Base-by-base conservation (phyloP, 495 filamentous ascomycete genomes). In the Podospora tetraspora region DNA sequence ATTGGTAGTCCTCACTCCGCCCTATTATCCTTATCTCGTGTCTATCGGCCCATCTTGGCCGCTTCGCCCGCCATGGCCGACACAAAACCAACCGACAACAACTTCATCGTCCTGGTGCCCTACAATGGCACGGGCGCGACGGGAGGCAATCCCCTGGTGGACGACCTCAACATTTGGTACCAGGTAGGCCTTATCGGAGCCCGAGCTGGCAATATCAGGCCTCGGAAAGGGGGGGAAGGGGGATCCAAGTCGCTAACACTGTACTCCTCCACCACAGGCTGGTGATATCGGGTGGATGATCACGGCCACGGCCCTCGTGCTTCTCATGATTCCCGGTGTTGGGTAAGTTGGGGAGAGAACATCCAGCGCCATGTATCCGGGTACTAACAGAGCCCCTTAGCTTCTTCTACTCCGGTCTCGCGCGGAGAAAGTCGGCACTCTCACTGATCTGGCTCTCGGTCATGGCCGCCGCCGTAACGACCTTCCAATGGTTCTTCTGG, bases 401-500 rank as follows among this genome's bases (percentile, higher is more conserved):
- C 58, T 97, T 98, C 87, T 97, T 98, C 85, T 98, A 98, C 82
- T 97, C 93, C 1, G 94, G 94, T 68, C 91, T 97, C 30, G 94
- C 94, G 22, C 89, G 94, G 68, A 85, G 94, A 76, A 98, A 97
- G 82, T 96, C 92, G 0, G 94, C 94, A 12, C 84, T 98, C 52
- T 96, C 92, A 7, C 82, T 97, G 69, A 92, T 98, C 79, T 97
- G 94, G 94, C 88, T 97, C 27, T 96, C 93, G 24, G 85, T 97
- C 75, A 97, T 97, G 92, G 89, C 92, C 22, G 87, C 90, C 23
- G 94, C 91, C 23, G 90, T 98, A 59, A 89, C 93, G 11, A 90
- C 88, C 23, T 96, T 98, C 80, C 93, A 97, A 79, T 98, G 94
- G 94, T 98, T 97, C 84, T 96, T 97, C 85, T 97, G 94, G 94